These are phyloP conservation scores for Stereocaulon alpinum DNA, from an alignment of 495 filamentous ascomycete genomes.

Conservation along the genomic window DNA sequence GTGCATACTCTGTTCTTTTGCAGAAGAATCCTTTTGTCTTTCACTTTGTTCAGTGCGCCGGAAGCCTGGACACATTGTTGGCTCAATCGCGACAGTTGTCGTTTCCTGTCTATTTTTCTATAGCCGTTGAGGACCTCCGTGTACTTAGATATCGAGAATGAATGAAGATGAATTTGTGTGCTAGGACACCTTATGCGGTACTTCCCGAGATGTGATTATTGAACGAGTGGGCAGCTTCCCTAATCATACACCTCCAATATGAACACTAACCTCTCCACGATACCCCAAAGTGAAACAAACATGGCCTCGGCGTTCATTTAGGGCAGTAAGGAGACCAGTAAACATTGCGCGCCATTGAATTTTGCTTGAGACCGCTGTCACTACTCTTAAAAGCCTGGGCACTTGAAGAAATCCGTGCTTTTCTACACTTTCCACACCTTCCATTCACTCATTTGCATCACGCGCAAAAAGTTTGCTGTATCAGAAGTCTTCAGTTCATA, in stretches of 20 bases:
- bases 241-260: neutral
- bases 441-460: conserved; percentile 7
- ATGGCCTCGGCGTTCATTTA: neutral
- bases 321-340: conserved; percentile 6
- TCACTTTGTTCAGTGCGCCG: neutral
- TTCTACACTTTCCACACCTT: neutral
- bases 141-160: conserved; percentile 14
- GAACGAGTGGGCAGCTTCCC: neutral
- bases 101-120: neutral
- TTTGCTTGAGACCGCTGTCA: conserved; percentile 6
- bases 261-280: neutral
- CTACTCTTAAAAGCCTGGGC: neutral
- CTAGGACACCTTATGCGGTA: conserved; percentile 5
- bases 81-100: neutral
- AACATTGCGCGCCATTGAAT: neutral
- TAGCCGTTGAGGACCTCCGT: conserved; percentile 6
- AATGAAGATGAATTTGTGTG: conserved; percentile 9
- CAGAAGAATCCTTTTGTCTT: neutral
- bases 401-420: conserved; percentile 1
- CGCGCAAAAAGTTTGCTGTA: neutral
- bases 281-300: neutral
- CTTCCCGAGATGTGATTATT: conserved; percentile 5
- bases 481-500: neutral
- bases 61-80: neutral
- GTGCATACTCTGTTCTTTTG: neutral